These are phyloP conservation scores for Russula dissimulans DNA, from an alignment of 768 basidiomycete species.

Conservation along the genomic window DNA sequence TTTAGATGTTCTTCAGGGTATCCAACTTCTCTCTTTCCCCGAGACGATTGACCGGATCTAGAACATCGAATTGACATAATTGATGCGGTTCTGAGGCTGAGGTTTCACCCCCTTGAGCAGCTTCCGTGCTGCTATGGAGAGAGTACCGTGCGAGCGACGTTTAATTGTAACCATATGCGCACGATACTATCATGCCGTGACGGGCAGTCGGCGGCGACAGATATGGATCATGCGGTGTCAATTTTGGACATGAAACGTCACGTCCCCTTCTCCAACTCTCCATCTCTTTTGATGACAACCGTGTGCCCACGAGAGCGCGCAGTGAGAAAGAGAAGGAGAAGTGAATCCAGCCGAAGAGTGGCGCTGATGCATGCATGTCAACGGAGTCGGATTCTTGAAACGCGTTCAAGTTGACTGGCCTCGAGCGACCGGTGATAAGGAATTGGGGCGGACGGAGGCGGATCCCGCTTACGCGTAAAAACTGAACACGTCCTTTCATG, in stretches of 20 bases:
- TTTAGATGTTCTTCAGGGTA: neutral
- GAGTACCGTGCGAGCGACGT: constrained; percentile 2
- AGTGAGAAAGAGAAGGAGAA: constrained; percentile 10
- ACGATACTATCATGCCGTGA: constrained; percentile 11
- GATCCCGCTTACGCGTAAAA: too few species aligned
- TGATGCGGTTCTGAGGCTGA: constrained; percentile 5
- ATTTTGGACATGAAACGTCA: constrained; percentile 13
- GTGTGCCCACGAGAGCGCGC: constrained; percentile 2
- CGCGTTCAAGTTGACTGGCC: neutral
- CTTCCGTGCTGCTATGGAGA: constrained; percentile 8
- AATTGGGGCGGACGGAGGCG: neutral
- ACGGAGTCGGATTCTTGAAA: constrained; percentile 2
- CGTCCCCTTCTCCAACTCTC: neutral
- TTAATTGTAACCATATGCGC: neutral
- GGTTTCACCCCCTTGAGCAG: constrained; percentile 3
- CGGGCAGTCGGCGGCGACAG: constrained; percentile 1
- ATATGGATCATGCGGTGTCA: neutral
- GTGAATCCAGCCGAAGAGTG: constrained; percentile 3
- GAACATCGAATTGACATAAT: constrained; percentile 7
- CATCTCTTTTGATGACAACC: constrained; percentile 6
- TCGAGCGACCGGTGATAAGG: constrained; percentile 2
- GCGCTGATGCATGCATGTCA: constrained; percentile 9
- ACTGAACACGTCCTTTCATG: neutral
- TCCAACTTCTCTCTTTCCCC: neutral
- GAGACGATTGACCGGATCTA: neutral